Base-by-base conservation (phyloP, 2,329 filamentous ascomycete species). In the Claviceps sp. region DNA sequence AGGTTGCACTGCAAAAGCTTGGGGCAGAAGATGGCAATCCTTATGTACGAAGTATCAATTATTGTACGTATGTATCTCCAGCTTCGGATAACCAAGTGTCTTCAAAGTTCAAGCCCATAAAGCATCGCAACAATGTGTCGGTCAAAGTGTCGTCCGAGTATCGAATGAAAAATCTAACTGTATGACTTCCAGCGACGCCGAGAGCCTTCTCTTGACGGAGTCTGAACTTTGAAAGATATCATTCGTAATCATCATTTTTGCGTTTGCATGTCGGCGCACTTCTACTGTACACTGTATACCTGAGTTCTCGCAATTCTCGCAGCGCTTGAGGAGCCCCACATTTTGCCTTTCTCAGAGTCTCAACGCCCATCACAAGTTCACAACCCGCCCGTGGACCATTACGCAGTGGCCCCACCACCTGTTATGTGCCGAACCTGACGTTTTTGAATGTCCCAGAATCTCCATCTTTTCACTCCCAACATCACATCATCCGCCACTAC, bases 321-420 rank as follows among this genome's bases (percentile, higher is more conserved):
- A 43, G 40, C 37, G 42, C 42, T n/a, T 40, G 34, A 34, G 30
- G 30, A 34, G 30, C 30, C 30, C 30, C 30, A 34, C 30, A 34
- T 34, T 34, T 34, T 9, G 30, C 9, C 30, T 34, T 34, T 34
- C 50, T 46, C 50, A 52, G 41, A 34, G 46, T 51, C 30, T 30
- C n/a, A 41, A 18, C 43, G 24, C 43, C 40, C 24, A 30, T 26
- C 44, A 48, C n/a, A n/a, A n/a, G n/a, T n/a, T n/a, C n/a, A n/a
- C 52, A 48, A 34, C 30, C 30, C 24, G 24, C 24, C 22, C 26
- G 26, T 30, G 26, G 26, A 59, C 63, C 61, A 67, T 68, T 68
- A 68, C 66, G 65, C 66, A 68, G 62, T 66, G 66, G 61, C 65
- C 66, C 30, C 30, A 34, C 30, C 66, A 67, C 66, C 52, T 50